Percentiles rank a stretch among this genome's conserved stretches.
Conservation (phyloP, 208 protist genomes). For the Acanthamoeba royreba region DNA sequence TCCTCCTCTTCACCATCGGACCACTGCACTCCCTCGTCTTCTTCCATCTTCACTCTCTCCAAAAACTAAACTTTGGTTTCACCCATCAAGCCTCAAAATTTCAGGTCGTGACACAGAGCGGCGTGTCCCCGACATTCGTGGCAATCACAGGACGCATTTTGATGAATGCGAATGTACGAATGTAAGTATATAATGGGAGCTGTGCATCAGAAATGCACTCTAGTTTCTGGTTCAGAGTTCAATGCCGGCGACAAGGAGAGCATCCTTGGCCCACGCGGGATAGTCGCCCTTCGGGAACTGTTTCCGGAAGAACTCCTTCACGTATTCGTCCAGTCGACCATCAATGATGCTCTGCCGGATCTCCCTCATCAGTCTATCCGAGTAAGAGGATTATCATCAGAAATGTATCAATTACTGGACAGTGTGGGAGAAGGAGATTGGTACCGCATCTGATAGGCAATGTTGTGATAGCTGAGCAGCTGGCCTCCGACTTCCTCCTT, state of each 20-base stretch:
- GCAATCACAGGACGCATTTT: too few species aligned
- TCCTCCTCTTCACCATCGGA: too few species aligned
- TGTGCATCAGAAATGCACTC: too few species aligned
- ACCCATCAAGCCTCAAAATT: too few species aligned
- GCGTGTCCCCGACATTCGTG: too few species aligned
- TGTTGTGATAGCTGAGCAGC: constrained; percentile 96
- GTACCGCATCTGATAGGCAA: constrained; percentile 91
- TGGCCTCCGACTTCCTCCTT: constrained; percentile 88
- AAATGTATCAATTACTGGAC: neutral
- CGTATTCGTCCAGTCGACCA: neutral
- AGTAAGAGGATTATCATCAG: neutral
- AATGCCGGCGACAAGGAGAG: constrained; percentile 14
- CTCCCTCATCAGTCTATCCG: constrained; percentile 20
- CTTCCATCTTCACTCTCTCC: too few species aligned
- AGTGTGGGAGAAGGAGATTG: neutral
- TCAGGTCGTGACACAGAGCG: too few species aligned
- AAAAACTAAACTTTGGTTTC: too few species aligned
- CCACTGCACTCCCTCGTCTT: too few species aligned
- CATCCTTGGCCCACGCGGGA: neutral
- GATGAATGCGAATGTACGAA: too few species aligned
- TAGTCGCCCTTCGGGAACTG: constrained; percentile 32
- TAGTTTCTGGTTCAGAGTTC: neutral
- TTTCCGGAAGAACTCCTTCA: constrained; percentile 28
- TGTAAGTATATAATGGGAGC: too few species aligned
- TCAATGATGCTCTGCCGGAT: constrained; percentile 19